Evolutionary conservation across 805 yeast genomes (phyloP).

Genomic region (Candida piceae): DNA sequence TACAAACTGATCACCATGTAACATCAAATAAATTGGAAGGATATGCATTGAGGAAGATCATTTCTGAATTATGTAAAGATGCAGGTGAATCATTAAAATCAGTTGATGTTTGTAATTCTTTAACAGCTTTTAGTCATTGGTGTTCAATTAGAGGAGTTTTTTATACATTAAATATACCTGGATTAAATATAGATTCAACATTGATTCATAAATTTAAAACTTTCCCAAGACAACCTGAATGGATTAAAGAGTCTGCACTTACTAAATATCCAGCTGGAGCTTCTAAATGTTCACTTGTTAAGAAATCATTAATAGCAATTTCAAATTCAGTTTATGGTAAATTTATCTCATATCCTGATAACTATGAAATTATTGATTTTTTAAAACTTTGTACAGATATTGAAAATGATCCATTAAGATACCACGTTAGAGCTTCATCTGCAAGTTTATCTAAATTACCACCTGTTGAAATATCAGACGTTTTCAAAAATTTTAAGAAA

Average conservation of each 20-base stretch:
- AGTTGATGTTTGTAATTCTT: slow-evolving; percentile 39
- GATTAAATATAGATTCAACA: slow-evolving; percentile 31
- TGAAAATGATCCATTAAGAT: slow-evolving; percentile 42
- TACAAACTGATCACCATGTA: slow-evolving; percentile 53
- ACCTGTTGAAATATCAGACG: slow-evolving; percentile 11
- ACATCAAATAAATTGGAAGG: slow-evolving; percentile 45
- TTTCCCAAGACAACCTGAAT: slow-evolving; percentile 39
- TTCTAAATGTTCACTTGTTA: slow-evolving; percentile 39
- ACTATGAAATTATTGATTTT: slow-evolving; percentile 28
- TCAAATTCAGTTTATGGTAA: slow-evolving; percentile 34
- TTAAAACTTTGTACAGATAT: slow-evolving; percentile 39
- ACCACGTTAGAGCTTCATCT: slow-evolving; percentile 36
- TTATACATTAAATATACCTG: slow-evolving; percentile 35
- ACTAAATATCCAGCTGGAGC: slow-evolving; percentile 51
- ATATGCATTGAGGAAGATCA: slow-evolving; percentile 33
- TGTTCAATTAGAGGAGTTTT: slow-evolving; percentile 46
- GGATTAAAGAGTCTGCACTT: slow-evolving; percentile 35
- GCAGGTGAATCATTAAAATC: slow-evolving; percentile 32
- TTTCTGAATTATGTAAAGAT: slow-evolving; percentile 35
- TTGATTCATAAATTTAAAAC: slow-evolving; percentile 28
- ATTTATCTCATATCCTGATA: slow-evolving; percentile 34
- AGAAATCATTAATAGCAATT: slow-evolving; percentile 33
- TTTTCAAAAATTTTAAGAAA: slow-evolving; percentile 7
- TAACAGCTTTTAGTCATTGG: slow-evolving; percentile 52
- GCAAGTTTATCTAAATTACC: slow-evolving; percentile 16